Evolutionary conservation across 805 yeast species (phyloP).

Genomic region (Suhomyces xylopsoci): DNA sequence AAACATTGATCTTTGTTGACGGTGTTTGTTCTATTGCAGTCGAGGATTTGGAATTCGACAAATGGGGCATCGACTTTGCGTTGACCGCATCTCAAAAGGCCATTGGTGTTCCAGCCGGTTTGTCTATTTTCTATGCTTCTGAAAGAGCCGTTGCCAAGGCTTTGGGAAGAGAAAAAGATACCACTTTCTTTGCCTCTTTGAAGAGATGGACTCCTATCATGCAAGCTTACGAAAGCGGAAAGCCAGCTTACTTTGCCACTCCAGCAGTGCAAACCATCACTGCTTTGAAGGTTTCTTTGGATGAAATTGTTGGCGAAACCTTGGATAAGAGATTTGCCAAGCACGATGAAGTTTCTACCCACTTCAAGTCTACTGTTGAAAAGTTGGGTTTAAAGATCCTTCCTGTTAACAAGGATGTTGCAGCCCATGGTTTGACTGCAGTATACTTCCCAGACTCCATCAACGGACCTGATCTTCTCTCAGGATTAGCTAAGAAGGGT

Average conservation of each 20-base stretch:
- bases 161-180: constrained; percentile 43
- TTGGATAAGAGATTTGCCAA: constrained; percentile 60
- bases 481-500: constrained; percentile 57
- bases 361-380: constrained; percentile 59
- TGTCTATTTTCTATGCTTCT: constrained; percentile 73
- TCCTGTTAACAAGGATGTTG: constrained; percentile 52
- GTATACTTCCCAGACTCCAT: constrained; percentile 76
- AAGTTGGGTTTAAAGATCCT: constrained; percentile 67
- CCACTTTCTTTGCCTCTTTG: constrained; percentile 66
- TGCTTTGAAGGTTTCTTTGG: constrained; percentile 73
- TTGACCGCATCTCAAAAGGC: constrained; percentile 96
- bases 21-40: constrained; percentile 95
- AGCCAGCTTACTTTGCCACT: constrained; percentile 88
- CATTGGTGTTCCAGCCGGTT: constrained; percentile 90
- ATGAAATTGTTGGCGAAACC: constrained; percentile 57
- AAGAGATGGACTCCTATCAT: constrained; percentile 86
- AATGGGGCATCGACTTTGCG: constrained; percentile 86
- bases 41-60: constrained; percentile 79
- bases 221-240: constrained; percentile 79
- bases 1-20: constrained; percentile 81
- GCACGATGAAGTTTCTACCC: constrained; percentile 60
- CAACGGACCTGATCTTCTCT: constrained; percentile 63
- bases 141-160: constrained; percentile 70
- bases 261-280: constrained; percentile 89
- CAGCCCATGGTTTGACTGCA: constrained; percentile 89